A percentile compares a stretch with the other conserved stretches of the same genome.
Conservation (phyloP, 441 rosid species). For the Pelargonium citronellum region DNA sequence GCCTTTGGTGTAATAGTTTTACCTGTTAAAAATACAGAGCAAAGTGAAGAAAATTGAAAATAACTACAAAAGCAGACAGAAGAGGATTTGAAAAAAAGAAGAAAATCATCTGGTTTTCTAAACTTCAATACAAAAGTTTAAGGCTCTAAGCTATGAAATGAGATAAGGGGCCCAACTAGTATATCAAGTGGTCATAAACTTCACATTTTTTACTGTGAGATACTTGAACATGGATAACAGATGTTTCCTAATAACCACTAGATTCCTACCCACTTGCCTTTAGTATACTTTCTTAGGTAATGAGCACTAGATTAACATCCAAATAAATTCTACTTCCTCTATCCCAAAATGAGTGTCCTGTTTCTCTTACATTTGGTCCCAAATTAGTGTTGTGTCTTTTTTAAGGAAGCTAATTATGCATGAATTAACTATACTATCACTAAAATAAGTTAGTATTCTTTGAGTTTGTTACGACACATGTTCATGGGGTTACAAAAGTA, state of each 20-base stretch:
- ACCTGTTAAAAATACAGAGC: conserved; percentile 31
- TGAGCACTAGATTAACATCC: neutral
- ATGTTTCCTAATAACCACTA: neutral
- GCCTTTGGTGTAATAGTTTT: conserved; percentile 69
- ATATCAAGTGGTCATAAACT: too few species aligned
- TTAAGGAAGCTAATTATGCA: too few species aligned
- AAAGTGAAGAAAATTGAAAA: conserved; percentile 10
- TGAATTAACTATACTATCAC: too few species aligned
- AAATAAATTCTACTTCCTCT: neutral
- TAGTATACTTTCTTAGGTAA: neutral
- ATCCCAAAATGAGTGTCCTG: neutral
- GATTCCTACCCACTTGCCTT: neutral
- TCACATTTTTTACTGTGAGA: too few species aligned
- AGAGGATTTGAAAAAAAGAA: conserved; percentile 4
- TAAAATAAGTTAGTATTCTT: too few species aligned
- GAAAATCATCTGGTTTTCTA: neutral
- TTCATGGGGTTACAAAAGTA: too few species aligned
- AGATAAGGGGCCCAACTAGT: too few species aligned
- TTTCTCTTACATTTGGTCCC: neutral
- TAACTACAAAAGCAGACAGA: neutral
- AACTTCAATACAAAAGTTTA: too few species aligned
- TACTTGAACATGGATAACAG: neutral
- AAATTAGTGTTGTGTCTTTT: too few species aligned
- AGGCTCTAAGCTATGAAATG: too few species aligned
- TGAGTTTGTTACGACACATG: too few species aligned